phyloP scores from a whole-genome alignment of 176 grass and related monocot species.

The Triticum urartu region DNA sequence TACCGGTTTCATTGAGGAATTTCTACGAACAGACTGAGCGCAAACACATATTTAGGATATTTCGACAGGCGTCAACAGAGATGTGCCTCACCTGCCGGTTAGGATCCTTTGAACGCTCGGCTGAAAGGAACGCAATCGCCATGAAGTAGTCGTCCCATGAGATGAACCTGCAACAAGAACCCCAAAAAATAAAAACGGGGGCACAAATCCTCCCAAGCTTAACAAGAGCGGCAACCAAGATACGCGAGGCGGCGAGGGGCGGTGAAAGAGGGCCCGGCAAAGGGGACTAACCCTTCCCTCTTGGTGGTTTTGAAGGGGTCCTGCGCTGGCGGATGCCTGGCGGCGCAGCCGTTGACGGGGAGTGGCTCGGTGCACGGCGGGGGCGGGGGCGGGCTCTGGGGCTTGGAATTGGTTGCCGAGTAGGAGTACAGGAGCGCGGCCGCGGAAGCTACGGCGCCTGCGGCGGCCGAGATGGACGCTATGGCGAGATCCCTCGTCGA shows the following conservation, averaged over 20 bases:
- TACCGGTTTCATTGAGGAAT: constrained; percentile 15
- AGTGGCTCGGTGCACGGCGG: not conserved
- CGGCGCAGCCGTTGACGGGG: constrained; percentile 37
- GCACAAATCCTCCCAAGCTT: not conserved
- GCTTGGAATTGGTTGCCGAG: not conserved
- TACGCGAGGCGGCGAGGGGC: constrained; percentile 1
- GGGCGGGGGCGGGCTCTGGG: not conserved
- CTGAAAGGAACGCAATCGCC: constrained; percentile 96
- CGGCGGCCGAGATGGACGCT: constrained; percentile 56
- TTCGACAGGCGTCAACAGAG: not conserved
- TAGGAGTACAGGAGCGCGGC: constrained; percentile 41
- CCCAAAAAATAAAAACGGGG: not conserved
- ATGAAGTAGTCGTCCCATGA: constrained; percentile 99
- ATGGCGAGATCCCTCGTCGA: constrained; percentile 59
- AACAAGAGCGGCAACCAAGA: not conserved
- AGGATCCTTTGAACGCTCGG: constrained; percentile 92
- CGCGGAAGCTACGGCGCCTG: constrained; percentile 55
- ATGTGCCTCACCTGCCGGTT: constrained; percentile 69
- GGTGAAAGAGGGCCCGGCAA: not conserved
- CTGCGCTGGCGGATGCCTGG: constrained; percentile 22
- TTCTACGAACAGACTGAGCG: constrained; percentile 24
- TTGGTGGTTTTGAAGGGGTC: constrained; percentile 72
- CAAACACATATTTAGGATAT: not conserved
- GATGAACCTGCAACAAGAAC: constrained; percentile 59
- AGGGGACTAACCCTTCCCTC: constrained; percentile 55